Evolutionary conservation across 208 protist genomes (phyloP), one percentile per base, ranked within the genome.

Genomic region (Zelonia costaricensis): DNA sequence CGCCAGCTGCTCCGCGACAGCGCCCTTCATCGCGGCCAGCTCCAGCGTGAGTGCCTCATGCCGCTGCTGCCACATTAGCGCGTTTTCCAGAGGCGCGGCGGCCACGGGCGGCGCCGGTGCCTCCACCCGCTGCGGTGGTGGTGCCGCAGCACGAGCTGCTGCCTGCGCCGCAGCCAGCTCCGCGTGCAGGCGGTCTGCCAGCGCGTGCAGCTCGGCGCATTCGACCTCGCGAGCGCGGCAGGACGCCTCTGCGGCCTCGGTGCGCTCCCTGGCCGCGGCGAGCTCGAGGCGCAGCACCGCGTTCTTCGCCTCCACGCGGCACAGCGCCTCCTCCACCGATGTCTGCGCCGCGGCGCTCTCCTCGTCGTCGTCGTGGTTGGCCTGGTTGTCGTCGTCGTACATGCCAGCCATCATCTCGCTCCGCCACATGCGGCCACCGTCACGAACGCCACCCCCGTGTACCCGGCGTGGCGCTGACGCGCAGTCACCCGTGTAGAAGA

Each of bases 1-100:
- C 13, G 80, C 66, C 20, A 76, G 59, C 61, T 88, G 82, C 60
- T 90, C 78, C 3, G 79, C 82, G 47, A 84, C 51, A n/a, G 49
- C 27, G 6, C 47, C 35, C 74, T 89, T 93, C 38, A 74, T 63
- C 6, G 15, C 53, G 0, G 70, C 65, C 42, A 93, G 65, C 58
- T 88, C 72, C 30, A 43, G 46, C 36, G 68, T 74, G 6, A 93
- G 56, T 20, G 25, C 48, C 35, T 77, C 68, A 38, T 77, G 38
- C 6, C 76, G 65, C 15, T 49, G 44, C 9, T 27, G 51, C 69
- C 76, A 71, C 47, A 57, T n/a, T n/a, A n/a, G n/a, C n/a, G n/a
- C n/a, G n/a, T n/a, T 18, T 15, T 36, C 16, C 31, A 4, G 25
- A 33, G 9, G 10, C n/a, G 2, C 51, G 28, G 30, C 46, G 13